A percentile compares a stretch with the other conserved stretches of the same genome.
Conservation (phyloP, 768 basidiomycete species). For the Zangia roseola region DNA sequence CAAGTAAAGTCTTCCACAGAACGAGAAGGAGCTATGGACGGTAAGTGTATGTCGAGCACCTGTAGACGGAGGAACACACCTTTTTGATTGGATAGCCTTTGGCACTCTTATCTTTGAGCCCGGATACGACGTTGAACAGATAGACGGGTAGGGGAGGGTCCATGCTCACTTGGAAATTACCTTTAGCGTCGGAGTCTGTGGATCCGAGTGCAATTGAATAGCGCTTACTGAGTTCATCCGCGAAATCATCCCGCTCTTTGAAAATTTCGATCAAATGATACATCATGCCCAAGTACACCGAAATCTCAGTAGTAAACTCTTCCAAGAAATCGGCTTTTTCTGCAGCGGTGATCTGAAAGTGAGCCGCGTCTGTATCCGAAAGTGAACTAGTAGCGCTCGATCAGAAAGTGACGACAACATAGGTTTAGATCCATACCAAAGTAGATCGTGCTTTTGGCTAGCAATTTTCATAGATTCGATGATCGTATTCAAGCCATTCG, state of each 20-base stretch:
- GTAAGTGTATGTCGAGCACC: slow-evolving; percentile 2
- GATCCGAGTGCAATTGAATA: neutral
- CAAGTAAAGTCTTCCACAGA: slow-evolving; percentile 90
- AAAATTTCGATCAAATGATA: slow-evolving; percentile 95
- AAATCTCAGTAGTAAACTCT: slow-evolving; percentile 89
- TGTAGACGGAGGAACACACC: slow-evolving; percentile 40
- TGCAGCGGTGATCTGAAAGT: slow-evolving; percentile 63
- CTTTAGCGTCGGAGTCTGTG: slow-evolving; percentile 5
- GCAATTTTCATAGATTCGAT: slow-evolving; percentile 90
- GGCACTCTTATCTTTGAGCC: slow-evolving; percentile 87
- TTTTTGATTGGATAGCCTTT: slow-evolving; percentile 98
- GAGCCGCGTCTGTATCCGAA: slow-evolving; percentile 70
- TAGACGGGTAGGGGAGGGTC: slow-evolving; percentile 94
- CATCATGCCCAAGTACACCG: slow-evolving; percentile 91
- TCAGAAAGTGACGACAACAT: slow-evolving; percentile 1
- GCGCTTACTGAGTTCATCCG: slow-evolving; percentile 89
- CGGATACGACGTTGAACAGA: slow-evolving; percentile 86
- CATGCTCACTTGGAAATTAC: slow-evolving; percentile 72
- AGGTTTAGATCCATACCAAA: slow-evolving; percentile 50
- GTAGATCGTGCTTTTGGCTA: slow-evolving; percentile 78
- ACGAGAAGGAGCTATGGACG: slow-evolving; percentile 76
- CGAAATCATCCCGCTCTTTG: slow-evolving; percentile 91
- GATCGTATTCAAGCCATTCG: slow-evolving; percentile 80
- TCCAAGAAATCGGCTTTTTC: slow-evolving; percentile 82
- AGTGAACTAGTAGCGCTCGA: slow-evolving; percentile 51